Percentiles rank a stretch among this genome's conserved stretches.
These are phyloP conservation scores for Micractinium conductrix DNA, from an alignment of 139 green algal species.

Conservation along the genomic window DNA sequence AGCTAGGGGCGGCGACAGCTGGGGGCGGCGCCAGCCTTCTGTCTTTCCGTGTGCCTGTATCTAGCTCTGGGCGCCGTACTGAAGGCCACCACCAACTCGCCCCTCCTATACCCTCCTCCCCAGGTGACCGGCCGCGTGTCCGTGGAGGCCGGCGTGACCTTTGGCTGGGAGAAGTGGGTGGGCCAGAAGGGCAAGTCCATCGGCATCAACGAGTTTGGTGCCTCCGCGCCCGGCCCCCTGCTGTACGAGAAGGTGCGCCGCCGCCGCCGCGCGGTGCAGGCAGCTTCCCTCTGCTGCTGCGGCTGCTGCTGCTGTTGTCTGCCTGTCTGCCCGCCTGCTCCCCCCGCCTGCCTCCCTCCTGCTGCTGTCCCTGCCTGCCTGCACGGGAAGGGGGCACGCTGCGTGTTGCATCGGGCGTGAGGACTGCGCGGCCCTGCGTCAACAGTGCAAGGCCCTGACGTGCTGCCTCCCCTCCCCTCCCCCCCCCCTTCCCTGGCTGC, in stretches of 20 bases:
- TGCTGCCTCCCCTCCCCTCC: slow-evolving; percentile 50
- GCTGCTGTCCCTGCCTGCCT: background rate
- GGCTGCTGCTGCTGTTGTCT: background rate
- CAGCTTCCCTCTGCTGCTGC: too few species aligned
- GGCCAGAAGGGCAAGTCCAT: slow-evolving; percentile 81
- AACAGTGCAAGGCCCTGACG: background rate
- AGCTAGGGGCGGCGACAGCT: too few species aligned
- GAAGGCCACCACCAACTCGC: too few species aligned
- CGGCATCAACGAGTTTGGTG: slow-evolving; percentile 94
- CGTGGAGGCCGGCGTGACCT: slow-evolving; percentile 92
- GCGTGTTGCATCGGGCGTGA: too few species aligned
- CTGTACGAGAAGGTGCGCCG: slow-evolving; percentile 99
- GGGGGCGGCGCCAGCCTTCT: too few species aligned
- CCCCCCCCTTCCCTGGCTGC: slow-evolving; percentile 73
- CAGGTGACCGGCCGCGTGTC: slow-evolving; percentile 82
- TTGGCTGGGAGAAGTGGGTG: slow-evolving; percentile 94
- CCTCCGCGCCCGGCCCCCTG: slow-evolving; percentile 81
- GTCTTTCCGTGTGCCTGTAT: too few species aligned
- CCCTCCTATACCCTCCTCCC: too few species aligned
- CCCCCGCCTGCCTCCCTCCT: too few species aligned
- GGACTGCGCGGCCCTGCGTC: background rate
- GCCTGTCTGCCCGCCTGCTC: background rate
- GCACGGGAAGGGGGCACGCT: background rate
- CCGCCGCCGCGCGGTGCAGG: too few species aligned
- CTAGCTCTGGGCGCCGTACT: too few species aligned